These are phyloP conservation scores for Rhododendron molle DNA, from an alignment of 148 eudicot genomes.

Conservation along the genomic window DNA sequence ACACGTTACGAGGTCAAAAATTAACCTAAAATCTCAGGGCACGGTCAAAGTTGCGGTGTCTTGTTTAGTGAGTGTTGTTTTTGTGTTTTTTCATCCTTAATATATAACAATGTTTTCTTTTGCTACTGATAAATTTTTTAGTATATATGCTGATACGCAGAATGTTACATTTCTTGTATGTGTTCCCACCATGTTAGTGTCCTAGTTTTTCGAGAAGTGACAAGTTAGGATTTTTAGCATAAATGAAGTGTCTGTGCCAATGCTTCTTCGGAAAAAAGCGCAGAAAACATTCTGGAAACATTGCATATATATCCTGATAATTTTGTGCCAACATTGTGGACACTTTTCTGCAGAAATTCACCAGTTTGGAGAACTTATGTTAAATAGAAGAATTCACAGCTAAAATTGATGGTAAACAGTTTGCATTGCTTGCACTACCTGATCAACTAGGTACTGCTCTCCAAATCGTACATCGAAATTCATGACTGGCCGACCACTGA, in stretches of 20 bases:
- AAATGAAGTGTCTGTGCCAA: neutral
- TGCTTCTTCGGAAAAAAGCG: neutral
- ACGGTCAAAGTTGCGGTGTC: neutral
- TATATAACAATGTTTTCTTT: neutral
- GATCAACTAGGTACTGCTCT: constrained; percentile 55
- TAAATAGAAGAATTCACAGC: neutral
- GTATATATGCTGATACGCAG: neutral
- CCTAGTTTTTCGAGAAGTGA: neutral
- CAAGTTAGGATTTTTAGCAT: too few relatives aligned
- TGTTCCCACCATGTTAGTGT: neutral
- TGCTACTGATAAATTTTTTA: neutral
- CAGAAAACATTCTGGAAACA: neutral
- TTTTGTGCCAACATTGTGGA: neutral
- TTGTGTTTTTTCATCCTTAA: neutral
- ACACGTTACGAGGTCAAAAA: neutral
- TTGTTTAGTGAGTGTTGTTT: neutral
- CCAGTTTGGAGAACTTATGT: neutral
- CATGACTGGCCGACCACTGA: constrained; percentile 41
- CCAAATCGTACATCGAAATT: constrained; percentile 41
- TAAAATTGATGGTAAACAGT: neutral
- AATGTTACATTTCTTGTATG: neutral
- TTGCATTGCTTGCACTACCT: constrained; percentile 33
- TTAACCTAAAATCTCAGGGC: neutral
- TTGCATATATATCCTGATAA: neutral
- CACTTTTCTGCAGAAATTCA: neutral